Evolutionary conservation across 2,329 filamentous ascomycete species (phyloP), one percentile per base, ranked within the genome.

Genomic region (Talaromyces sp.): DNA sequence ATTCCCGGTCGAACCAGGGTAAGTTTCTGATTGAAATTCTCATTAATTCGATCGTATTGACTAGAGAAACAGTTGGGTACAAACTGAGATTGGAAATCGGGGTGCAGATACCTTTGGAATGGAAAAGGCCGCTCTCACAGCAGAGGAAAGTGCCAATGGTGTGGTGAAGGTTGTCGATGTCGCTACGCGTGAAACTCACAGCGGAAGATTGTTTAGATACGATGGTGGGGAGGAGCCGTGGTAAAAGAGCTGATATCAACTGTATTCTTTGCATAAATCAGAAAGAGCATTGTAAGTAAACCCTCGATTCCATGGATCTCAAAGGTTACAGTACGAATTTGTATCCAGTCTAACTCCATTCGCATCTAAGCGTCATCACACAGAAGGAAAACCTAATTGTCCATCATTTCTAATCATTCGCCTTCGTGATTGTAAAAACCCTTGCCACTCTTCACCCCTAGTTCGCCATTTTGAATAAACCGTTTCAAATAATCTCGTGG

Each of bases 341-440:
- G n/a, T n/a, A n/a, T n/a, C n/a, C n/a, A n/a, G n/a, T n/a, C n/a
- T n/a, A n/a, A n/a, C n/a, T n/a, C n/a, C n/a, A n/a, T n/a, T n/a
- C n/a, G n/a, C n/a, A n/a, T n/a, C n/a, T n/a, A n/a, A n/a, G n/a
- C n/a, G n/a, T n/a, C n/a, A n/a, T n/a, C n/a, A n/a, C n/a, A n/a
- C n/a, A n/a, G n/a, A n/a, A n/a, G n/a, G n/a, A n/a, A n/a, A n/a
- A n/a, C n/a, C n/a, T n/a, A n/a, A n/a, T n/a, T n/a, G n/a, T n/a
- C n/a, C n/a, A n/a, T 27, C 24, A 4, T 27, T 27, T 4, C 4
- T 4, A 4, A 27, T 27, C 24, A 27, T 27, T 5, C 4, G 9
- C 24, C 9, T 5, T 40, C 16, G 17, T 73, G 72, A 1, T 67
- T 49, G 45, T 71, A 74, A 41, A 74, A 73, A 7, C 72, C 71